Evolutionary conservation across 768 basidiomycete species (phyloP), one percentile per base, ranked within the genome.

Genomic region (Macrocybe gigantea): DNA sequence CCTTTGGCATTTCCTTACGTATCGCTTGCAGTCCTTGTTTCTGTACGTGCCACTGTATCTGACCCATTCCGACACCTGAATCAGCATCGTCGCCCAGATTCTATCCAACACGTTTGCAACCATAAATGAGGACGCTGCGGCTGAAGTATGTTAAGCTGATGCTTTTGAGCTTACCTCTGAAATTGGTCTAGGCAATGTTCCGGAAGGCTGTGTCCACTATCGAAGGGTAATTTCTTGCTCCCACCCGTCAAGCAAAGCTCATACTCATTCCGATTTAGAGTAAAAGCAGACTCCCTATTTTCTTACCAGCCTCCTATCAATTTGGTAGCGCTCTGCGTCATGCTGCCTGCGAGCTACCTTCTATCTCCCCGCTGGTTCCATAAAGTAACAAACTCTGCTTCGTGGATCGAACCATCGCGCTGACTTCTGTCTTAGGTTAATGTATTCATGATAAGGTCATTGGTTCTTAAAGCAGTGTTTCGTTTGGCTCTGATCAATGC

Each of bases 301-400:
- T 93, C 89, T 15, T 97, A 97, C 62, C 91, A 93, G 58, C 87
- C 95, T 1, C 96, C 96, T 0, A 67, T 98, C 58, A 99, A 98
- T 63, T 65, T 97, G 5, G 51, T 94, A 38, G 96, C 95, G 0
- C 69, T 98, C 10, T 80, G 82, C 44, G 71, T 95, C 53, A 86
- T 99, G 77, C 72, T 93, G 52, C 93, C 96, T 1, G 74, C 88
- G 14, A 88, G 85, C 53, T 93, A 88, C 62, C 66, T 93, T 44
- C 72, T 96, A n/a, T 77, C 77, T 6, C 92, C 93, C n/a, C 75
- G 95, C 46, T 97, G 93, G 93, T 97, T 98, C 62, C 95, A 98
- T 63, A 97, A 97, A 72, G 88, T 88, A 58, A 45, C 60, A 53
- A n/a, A 12, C 13, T 30, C 34, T 48, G 10, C 43, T 13, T 41